Conservation (phyloP, 2,329 filamentous ascomycete genomes). For the Lachnellula hyalina region DNA sequence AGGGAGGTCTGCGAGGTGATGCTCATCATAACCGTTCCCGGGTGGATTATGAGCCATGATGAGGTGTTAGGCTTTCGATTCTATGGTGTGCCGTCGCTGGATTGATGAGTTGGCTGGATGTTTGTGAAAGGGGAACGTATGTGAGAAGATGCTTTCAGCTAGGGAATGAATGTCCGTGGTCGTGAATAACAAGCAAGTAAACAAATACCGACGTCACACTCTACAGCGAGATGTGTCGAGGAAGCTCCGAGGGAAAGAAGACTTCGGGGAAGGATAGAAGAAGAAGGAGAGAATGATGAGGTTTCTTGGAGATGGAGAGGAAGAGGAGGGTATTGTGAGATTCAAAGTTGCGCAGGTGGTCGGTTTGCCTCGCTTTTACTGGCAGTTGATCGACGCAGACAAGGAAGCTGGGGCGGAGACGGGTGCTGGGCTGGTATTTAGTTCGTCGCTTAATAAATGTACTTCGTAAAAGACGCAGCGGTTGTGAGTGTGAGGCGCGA, state of each 20-base stretch:
- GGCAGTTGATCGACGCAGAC: not conserved
- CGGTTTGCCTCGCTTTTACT: not conserved
- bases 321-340: not conserved
- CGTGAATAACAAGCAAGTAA: too few relatives aligned
- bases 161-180: too few relatives aligned
- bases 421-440: not conserved
- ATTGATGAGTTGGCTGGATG: not conserved
- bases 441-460: too few relatives aligned
- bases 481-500: not conserved
- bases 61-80: not conserved
- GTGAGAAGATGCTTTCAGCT: too few relatives aligned
- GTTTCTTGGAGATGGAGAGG: not conserved
- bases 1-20: not conserved
- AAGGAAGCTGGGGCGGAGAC: not conserved
- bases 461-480: not conserved
- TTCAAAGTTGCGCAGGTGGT: not conserved
- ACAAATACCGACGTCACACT: too few relatives aligned
- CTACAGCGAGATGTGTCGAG: too few relatives aligned
- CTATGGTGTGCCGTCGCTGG: not conserved
- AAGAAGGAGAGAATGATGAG: not conserved
- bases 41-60: constrained; percentile 32
- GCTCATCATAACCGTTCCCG: constrained; percentile 41
- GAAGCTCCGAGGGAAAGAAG: too few relatives aligned
- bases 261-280: too few relatives aligned
- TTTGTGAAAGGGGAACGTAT: too few relatives aligned